These are phyloP conservation scores for Blastocystis sp. DNA, from an alignment of 352 stramenopile genomes.

Conservation along the genomic window DNA sequence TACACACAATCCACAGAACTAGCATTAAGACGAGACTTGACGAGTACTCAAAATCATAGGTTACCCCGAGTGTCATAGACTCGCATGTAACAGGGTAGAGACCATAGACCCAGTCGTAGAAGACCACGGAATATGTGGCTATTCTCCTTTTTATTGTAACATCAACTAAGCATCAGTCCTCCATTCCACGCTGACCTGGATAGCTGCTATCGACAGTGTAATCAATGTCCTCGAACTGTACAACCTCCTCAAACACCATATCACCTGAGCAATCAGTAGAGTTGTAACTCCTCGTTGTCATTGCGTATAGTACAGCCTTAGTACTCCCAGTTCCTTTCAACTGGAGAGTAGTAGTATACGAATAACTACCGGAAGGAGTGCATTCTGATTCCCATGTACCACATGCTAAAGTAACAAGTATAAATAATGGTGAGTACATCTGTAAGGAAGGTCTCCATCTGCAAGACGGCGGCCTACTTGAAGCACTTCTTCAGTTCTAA, in stretches of 20 bases:
- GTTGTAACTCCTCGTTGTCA: background rate
- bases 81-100: background rate
- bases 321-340: background rate
- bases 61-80: background rate
- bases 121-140: background rate
- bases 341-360: background rate
- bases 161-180: background rate
- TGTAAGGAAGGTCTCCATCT: background rate
- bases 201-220: background rate
- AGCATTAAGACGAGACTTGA: background rate
- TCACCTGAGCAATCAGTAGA: background rate
- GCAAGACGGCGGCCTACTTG: background rate
- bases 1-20: background rate
- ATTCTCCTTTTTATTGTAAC: background rate
- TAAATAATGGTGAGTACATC: background rate
- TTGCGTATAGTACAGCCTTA: background rate
- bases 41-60: background rate
- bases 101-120: constrained; percentile 12
- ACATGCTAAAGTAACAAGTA: background rate
- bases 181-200: background rate
- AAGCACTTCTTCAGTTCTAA: background rate
- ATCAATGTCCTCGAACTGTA: background rate
- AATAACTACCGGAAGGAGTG: background rate
- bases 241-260: background rate
- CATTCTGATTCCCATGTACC: background rate